Conservation (phyloP, 2,329 filamentous ascomycete species). For the Bipolaris bicolor region DNA sequence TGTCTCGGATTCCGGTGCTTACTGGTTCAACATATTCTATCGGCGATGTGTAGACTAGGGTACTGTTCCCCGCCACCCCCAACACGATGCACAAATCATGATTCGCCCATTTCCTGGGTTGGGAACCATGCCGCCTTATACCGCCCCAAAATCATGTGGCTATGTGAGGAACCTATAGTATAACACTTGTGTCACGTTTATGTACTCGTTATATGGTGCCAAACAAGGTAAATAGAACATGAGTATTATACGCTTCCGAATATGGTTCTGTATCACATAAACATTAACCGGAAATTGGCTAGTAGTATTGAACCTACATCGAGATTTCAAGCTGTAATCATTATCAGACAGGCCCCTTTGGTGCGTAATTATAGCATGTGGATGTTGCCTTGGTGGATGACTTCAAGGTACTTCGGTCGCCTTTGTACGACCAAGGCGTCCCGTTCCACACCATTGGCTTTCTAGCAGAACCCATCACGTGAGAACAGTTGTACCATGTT, state of each 20-base stretch:
- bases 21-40: background rate
- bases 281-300: too few relatives aligned
- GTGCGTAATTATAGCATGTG: too few relatives aligned
- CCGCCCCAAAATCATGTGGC: background rate
- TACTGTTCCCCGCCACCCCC: background rate
- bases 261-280: too few relatives aligned
- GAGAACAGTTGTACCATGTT: background rate
- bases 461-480: background rate
- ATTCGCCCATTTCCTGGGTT: background rate
- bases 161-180: background rate
- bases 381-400: too few relatives aligned
- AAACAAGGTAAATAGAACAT: background rate
- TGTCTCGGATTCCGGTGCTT: background rate
- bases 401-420: too few relatives aligned
- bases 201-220: background rate
- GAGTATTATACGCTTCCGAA: background rate
- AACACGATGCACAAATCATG: background rate
- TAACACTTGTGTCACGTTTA: background rate
- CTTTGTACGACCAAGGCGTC: background rate
- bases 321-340: too few relatives aligned
- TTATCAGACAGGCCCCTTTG: too few relatives aligned
- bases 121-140: background rate
- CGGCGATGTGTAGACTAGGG: background rate
- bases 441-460: background rate
- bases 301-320: too few relatives aligned